Evolutionary conservation across 2,329 filamentous ascomycete genomes (phyloP).

Genomic region (Dactylellina parvicollis): DNA sequence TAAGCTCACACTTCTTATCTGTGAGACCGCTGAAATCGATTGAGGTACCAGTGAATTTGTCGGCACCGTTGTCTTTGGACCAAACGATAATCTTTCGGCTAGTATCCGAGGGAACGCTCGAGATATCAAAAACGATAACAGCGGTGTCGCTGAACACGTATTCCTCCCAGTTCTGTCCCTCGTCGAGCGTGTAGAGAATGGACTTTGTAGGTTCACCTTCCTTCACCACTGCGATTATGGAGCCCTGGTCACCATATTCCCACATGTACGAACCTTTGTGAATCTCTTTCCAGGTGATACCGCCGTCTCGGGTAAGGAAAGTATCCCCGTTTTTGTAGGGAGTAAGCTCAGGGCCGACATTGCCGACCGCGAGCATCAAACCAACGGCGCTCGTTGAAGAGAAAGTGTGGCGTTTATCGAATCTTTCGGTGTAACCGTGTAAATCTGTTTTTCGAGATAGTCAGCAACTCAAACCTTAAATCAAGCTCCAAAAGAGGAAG

Average conservation of each 20-base stretch:
- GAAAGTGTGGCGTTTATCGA: conserved; percentile 82
- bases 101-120: conserved; percentile 86
- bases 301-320: conserved; percentile 91
- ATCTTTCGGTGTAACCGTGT: conserved; percentile 92
- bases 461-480: neutral
- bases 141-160: conserved; percentile 74
- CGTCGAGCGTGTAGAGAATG: conserved; percentile 80
- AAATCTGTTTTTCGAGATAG: conserved; percentile 68
- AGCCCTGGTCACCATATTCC: conserved; percentile 96
- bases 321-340: conserved; percentile 79
- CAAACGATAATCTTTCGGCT: conserved; percentile 93
- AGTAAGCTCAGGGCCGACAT: conserved; percentile 79
- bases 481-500: neutral
- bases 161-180: conserved; percentile 80
- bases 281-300: conserved; percentile 83
- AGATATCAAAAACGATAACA: conserved; percentile 79
- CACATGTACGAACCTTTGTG: conserved; percentile 90
- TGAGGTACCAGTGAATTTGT: conserved; percentile 76
- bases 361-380: conserved; percentile 88
- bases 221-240: conserved; percentile 86
- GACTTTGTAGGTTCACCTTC: conserved; percentile 74
- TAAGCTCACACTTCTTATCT: conserved; percentile 75
- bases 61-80: conserved; percentile 71
- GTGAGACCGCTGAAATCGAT: conserved; percentile 87
- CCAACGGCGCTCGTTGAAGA: conserved; percentile 89